Conservation (phyloP, 176 grass and related monocot species). For the Chrysopogon serrulatus region DNA sequence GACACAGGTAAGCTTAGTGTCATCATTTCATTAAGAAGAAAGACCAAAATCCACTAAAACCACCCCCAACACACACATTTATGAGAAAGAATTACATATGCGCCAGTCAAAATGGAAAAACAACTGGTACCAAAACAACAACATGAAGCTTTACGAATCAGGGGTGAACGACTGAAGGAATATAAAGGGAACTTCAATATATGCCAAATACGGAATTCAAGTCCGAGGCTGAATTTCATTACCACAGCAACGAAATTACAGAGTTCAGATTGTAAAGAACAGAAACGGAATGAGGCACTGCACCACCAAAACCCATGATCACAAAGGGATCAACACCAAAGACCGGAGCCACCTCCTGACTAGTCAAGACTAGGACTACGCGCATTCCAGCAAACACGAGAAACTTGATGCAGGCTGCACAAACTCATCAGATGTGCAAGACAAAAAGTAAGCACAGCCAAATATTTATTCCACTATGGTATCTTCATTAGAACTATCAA, state of each 20-base stretch:
- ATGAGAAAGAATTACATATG: background rate
- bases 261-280: too few relatives aligned
- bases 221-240: too few relatives aligned
- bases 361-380: too few relatives aligned
- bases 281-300: too few relatives aligned
- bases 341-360: too few relatives aligned
- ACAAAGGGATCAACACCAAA: too few relatives aligned
- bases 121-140: background rate
- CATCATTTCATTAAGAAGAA: background rate
- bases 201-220: background rate
- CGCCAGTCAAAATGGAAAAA: background rate
- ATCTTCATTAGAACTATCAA: background rate
- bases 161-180: background rate
- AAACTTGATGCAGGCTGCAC: too few relatives aligned
- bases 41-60: background rate
- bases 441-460: background rate
- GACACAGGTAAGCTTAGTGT: background rate
- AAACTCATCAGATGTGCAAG: too few relatives aligned
- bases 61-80: background rate
- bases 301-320: too few relatives aligned
- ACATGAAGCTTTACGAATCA: background rate
- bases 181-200: slow-evolving; percentile 3
- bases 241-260: too few relatives aligned
- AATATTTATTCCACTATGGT: slow-evolving; percentile 1
- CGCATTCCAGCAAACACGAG: too few relatives aligned